phyloP scores from a whole-genome alignment of 148 eudicot species.

The Vaccinium darrowii region DNA sequence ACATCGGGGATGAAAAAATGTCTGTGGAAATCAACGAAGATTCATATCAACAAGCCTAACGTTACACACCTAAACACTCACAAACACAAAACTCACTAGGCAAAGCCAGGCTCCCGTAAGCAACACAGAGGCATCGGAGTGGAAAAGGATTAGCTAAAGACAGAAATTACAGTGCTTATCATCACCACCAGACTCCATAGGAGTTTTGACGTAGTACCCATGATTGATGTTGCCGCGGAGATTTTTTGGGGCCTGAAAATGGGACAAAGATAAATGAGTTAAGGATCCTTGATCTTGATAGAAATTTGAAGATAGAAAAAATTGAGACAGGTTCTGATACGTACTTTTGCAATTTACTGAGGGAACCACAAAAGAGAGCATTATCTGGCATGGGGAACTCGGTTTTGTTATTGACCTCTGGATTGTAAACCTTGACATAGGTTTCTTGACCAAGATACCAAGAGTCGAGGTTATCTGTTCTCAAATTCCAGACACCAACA shows the following conservation, averaged over 20 bases:
- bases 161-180: conserved; percentile 26
- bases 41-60: conserved; percentile 35
- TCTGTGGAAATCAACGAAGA: background rate
- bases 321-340: conserved; percentile 11
- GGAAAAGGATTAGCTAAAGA: conserved; percentile 28
- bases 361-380: conserved; percentile 84
- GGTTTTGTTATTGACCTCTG: conserved; percentile 66
- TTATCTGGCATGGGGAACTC: conserved; percentile 78
- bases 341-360: conserved; percentile 69
- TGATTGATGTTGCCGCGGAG: conserved; percentile 41
- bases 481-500: conserved; percentile 91
- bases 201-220: conserved; percentile 26
- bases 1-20: background rate
- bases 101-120: conserved; percentile 39
- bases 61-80: conserved; percentile 19
- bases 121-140: conserved; percentile 3
- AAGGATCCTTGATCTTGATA: background rate
- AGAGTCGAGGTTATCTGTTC: conserved; percentile 87
- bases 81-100: conserved; percentile 32
- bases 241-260: conserved; percentile 62
- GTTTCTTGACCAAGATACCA: conserved; percentile 99
- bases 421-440: conserved; percentile 72
- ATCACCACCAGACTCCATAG: conserved; percentile 40
- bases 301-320: background rate
- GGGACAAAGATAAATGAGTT: background rate